Evolutionary conservation across 2,329 filamentous ascomycete species (phyloP), one percentile per base, ranked within the genome.

Genomic region (Madurella fahalii): DNA sequence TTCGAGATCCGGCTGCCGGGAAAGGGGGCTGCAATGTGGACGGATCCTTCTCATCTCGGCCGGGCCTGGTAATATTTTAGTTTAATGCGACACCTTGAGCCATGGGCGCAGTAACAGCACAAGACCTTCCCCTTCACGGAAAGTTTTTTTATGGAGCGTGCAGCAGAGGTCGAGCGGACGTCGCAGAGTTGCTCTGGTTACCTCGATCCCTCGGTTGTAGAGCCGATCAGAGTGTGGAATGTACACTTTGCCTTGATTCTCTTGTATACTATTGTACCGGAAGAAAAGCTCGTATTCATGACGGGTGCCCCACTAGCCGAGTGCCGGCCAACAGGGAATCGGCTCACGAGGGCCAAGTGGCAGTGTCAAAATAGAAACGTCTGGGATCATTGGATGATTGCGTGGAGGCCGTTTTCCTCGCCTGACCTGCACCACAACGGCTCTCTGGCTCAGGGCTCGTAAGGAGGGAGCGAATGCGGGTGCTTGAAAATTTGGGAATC

Each of bases 291-390:
- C 58, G 58, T 60, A 60, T 60, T 58, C 32, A 15, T n/a, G 16
- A 30, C 25, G 42, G 40, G 32, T 46, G 58, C 34, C 51, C 54
- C 54, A 47, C 49, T 20, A 1, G 41, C 49, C 31, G 39, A 39
- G 9, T 37, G 34, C 34, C 44, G 9, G 16, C 15, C 30, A 41
- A 31, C 47, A 41, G 48, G 49, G 40, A 25, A 44, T 46, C 50
- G 52, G 46, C 47, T 48, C 44, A 40, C 47, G 46, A 39, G 48
- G 48, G 39, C 41, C 54, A 45, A 34, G 53, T 52, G 58, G 58
- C 50, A 58, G 58, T 56, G 58, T 44, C 50, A 59, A 55, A 57
- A 59, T 57, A 59, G 54, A 51, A 57, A 53, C 45, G 11, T 15
- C 2, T 15, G 45, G 34, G 40, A 40, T 43, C 51, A 57, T 57